These are phyloP conservation scores for Diplodia mutila DNA, from an alignment of 2,329 filamentous ascomycete species.

Conservation along the genomic window DNA sequence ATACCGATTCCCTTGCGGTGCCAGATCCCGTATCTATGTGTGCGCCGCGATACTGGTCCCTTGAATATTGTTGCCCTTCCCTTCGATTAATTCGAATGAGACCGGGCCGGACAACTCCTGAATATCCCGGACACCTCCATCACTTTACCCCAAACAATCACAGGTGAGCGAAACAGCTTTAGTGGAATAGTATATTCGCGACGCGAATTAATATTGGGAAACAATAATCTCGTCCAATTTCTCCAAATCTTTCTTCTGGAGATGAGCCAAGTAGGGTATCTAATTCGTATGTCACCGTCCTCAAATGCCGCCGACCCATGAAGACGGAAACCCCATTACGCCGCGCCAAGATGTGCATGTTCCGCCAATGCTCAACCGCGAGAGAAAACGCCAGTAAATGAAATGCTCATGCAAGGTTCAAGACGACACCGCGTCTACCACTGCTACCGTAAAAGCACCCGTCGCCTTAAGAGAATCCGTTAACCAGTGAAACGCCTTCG, in stretches of 20 bases:
- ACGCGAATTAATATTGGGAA: background rate
- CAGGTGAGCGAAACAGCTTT: background rate
- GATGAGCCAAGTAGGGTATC: constrained; percentile 23
- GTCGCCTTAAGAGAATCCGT: constrained; percentile 14
- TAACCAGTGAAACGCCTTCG: constrained; percentile 8
- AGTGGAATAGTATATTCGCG: background rate
- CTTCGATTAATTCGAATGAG: background rate
- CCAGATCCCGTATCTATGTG: background rate
- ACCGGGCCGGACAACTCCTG: background rate
- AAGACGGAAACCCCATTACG: constrained; percentile 12
- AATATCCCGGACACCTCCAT: background rate
- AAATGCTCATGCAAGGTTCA: background rate
- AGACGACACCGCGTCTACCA: constrained; percentile 12
- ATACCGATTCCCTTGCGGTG: too few relatives aligned
- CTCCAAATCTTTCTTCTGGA: constrained; percentile 3
- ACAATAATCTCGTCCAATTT: background rate
- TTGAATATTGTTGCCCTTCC: background rate
- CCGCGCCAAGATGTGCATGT: constrained; percentile 14
- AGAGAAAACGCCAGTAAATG: constrained; percentile 10
- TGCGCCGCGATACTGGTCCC: background rate
- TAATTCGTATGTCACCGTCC: constrained; percentile 23
- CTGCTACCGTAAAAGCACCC: background rate
- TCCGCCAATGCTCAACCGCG: constrained; percentile 11
- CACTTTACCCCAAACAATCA: background rate
- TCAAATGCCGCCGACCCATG: constrained; percentile 7